These are phyloP conservation scores for Urostyla sp. DNA, from an alignment of 73 alveolate species.

Conservation along the genomic window DNA sequence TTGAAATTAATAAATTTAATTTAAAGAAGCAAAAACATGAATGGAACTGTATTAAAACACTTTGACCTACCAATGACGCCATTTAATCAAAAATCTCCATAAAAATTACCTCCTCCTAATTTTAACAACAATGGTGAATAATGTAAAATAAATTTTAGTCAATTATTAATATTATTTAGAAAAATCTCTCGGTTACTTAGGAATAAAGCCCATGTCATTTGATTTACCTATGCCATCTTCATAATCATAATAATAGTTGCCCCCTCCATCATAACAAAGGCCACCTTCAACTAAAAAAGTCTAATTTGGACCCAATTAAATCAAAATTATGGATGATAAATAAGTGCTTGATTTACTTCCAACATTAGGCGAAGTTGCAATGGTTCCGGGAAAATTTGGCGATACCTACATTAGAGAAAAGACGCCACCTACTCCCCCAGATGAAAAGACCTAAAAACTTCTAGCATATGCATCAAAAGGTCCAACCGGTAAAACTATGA, in stretches of 20 bases:
- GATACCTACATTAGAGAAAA: constrained; percentile 7
- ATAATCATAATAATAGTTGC: no score
- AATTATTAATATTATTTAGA: background rate
- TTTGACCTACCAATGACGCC: constrained; percentile 20
- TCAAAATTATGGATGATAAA: background rate
- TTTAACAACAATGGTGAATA: background rate
- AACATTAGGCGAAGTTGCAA: constrained; percentile 25
- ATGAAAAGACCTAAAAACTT: background rate
- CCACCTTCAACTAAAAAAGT: background rate
- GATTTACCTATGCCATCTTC: no score
- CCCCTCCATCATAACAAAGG: background rate
- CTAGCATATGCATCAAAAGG: background rate
- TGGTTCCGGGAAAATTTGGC: constrained; percentile 3
- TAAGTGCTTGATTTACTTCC: background rate
- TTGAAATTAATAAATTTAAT: no score
- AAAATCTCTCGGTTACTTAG: no score
- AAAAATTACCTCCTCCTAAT: background rate
- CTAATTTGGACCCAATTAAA: background rate
- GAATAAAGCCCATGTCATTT: no score
- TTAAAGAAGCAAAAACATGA: no score
- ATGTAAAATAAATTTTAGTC: background rate
- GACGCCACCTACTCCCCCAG: constrained; percentile 37
- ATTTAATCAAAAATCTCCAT: background rate
- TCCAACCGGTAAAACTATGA: background rate
- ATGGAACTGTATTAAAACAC: background rate